Evolutionary conservation across 129 eudicot species (phyloP), one percentile per base, ranked within the genome.

Genomic region (Helianthus tuberosus): DNA sequence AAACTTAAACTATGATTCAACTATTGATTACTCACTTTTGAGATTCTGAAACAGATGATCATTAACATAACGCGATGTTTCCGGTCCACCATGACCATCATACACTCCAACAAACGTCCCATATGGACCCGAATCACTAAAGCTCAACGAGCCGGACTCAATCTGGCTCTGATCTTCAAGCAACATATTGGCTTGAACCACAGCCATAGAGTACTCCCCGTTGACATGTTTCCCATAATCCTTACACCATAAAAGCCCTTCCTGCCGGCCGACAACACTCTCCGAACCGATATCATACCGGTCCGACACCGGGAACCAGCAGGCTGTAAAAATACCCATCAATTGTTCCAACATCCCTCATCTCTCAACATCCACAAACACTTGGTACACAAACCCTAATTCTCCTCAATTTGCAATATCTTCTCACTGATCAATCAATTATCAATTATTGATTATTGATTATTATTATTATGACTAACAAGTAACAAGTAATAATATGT

Each of bases 61-160:
- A 75, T 90, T 90, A 69, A 90, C 80, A 51, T 78, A 90, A 29
- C 96, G 83, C 0, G 96, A 81, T 10, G 96, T 90, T 84, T 90
- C 96, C 0, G 96, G 96, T 46, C 96, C 96, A 17, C 96, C 96
- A 68, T 90, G 96, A 71, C 96, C 96, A 77, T 90, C 96, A 57
- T 90, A 90, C 41, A 90, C 89, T 64, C 96, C 96, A 53, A 90
- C 78, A 76, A 90, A 90, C 49, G 96, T 87, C 71, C 96, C 96
- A 20, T 83, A 79, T 0, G 91, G 96, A 27, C 96, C 96, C 11
- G 91, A 76, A 79, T 87, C 91, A n/a, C 67, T 84, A 55, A 90
- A 76, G 71, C 96, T 90, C 86, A 90, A 85, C 6, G 85, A 79
- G 27, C 96, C 96, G 0, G 96, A 90, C 81, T 90, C 96, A 67